Base-by-base conservation (phyloP, 2,329 filamentous ascomycete genomes). In the Claviceps paspali region DNA sequence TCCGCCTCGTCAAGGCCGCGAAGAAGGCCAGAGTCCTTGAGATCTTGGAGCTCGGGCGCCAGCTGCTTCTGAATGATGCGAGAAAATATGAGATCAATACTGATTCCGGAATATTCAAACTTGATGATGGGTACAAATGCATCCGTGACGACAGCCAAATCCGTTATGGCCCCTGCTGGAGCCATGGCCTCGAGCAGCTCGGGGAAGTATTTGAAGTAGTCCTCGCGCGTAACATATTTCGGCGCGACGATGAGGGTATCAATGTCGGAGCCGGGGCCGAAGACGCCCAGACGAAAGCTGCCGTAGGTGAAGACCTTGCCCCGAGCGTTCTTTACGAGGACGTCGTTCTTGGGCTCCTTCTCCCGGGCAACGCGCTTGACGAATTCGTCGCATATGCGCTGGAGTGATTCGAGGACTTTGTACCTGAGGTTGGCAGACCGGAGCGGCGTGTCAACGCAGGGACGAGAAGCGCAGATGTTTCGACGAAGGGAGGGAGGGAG, bases 41-140 rank as follows among this genome's bases (percentile, higher is more conserved):
- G 65, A 38, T 79, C 75, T 41, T 81, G 70, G 35, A 76, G 68
- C 27, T 76, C 70, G 4, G 62, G 56, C 19, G 82, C 77, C 45
- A 93, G 70, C 47, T 84, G 72, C 47, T 75, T 73, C 46, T 85
- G 63, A 15, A 72, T 70, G 46, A 92, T 73, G 38, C 82, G 71
- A 45, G 82, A 81, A 59, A 87, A 86, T 54, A 96, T 92, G 47
- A 98, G 63, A 68, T 98, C 91, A 54, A 98, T 92, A 56, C 84
- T 91, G 54, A 98, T 92, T 35, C 79, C 83, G 36, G 72, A 76
- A 47, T 92, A 84, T 55, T 93, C 84, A 51, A 96, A 83, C 56
- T 95, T 96, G 65, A 98, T 96, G 55, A 98, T 93, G 33, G 91
- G 91, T 6, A 96, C 88, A 52, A 84, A 93, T 4, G 88, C 85